Evolutionary conservation across 768 basidiomycete genomes (phyloP).

Genomic region (Mycena capillaripes): DNA sequence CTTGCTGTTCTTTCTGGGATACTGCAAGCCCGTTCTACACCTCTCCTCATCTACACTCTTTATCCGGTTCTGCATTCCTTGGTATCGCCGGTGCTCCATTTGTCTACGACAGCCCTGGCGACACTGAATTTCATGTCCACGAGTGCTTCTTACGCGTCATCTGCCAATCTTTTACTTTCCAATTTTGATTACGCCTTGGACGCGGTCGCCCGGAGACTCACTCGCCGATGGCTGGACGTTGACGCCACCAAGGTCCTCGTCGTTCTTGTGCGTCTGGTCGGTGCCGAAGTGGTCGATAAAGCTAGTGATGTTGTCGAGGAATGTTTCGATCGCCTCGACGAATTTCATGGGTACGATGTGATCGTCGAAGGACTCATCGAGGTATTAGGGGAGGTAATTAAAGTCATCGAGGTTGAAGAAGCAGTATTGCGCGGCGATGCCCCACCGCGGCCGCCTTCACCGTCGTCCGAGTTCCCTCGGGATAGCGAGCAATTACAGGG

Average conservation of each 20-base stretch:
- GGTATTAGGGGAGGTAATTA: constrained; percentile 88
- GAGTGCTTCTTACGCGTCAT: constrained; percentile 89
- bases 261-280: constrained; percentile 89
- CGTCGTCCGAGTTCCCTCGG: constrained; percentile 38
- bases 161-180: constrained; percentile 88
- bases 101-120: constrained; percentile 83
- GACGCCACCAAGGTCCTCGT: constrained; percentile 92
- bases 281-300: constrained; percentile 86
- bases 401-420: constrained; percentile 76
- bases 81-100: constrained; percentile 75
- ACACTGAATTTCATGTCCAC: constrained; percentile 79
- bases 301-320: constrained; percentile 97
- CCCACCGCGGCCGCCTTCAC: constrained; percentile 34
- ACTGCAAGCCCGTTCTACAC: constrained; percentile 77
- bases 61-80: constrained; percentile 92
- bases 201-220: constrained; percentile 86
- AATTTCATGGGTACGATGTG: constrained; percentile 92
- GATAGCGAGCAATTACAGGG: constrained; percentile 57
- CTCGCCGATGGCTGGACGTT: constrained; percentile 84
- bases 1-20: constrained; percentile 81
- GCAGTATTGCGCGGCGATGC: constrained; percentile 40
- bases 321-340: constrained; percentile 96
- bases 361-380: constrained; percentile 91
- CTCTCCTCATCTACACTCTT: constrained; percentile 81
- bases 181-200: constrained; percentile 98